Evolutionary conservation across 2,329 filamentous ascomycete species (phyloP), one percentile per base, ranked within the genome.

Genomic region (Botrytis pseudocinerea): DNA sequence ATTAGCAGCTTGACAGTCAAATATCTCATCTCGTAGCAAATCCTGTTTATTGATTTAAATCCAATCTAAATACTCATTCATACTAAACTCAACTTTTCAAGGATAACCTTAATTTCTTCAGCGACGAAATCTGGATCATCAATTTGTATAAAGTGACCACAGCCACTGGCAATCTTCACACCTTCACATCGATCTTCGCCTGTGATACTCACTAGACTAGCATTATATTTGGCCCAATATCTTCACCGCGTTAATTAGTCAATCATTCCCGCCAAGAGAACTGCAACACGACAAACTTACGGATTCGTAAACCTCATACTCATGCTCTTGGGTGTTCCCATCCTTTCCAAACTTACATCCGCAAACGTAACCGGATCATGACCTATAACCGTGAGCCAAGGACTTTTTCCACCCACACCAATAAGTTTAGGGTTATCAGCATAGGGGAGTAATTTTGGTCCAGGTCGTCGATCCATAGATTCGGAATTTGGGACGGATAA

Each of bases 161-260:
- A 78, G n/a, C 78, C 77, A 38, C 77, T 78, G 6, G 80, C 80
- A 64, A 82, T 80, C 2, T 79, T 57, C 7, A 80, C 78, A 4
- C 75, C 77, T 51, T 77, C 77, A 40, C 76, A 74, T 38, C 75
- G 78, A 14, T 77, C 77, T 25, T 75, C 62, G 57, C 79, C 77
- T 14, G 79, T 82, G 65, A 82, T 76, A 54, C 74, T 66, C 40
- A 76, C 77, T 28, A 82, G 74, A 28, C 76, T 78, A 54, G 78
- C 62, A 61, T 82, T 82, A 68, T 82, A 82, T 74, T 78, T 75
- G 9, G 77, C 73, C 81, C 80, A 82, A 72, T 79, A 79, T 12
- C 79, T 82, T 59, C 60, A 57, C 38, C n/a, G 14, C 44, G 10
- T 70, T 59, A 64, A 68, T 54, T n/a, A 71, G 28, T 8, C 61